phyloP scores from a whole-genome alignment of 164 flowering plant species.

The Dillenia suffruticosa region DNA sequence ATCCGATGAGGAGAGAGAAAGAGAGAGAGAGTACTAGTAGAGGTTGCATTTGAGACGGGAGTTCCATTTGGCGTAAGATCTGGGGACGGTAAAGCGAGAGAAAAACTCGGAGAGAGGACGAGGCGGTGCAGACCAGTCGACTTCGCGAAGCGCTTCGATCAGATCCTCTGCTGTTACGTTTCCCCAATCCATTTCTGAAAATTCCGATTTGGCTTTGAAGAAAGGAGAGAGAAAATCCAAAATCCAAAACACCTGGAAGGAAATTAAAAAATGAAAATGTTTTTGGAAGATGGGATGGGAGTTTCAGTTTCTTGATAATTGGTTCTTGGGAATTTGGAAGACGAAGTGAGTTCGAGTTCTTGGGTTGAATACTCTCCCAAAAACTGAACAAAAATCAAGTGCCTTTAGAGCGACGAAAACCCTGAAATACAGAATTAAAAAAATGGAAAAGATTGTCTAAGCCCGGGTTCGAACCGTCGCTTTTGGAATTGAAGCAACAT shows the following conservation, averaged over 20 bases:
- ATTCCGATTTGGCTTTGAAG: neutral
- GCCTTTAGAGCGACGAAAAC: too few relatives aligned
- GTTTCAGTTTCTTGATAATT: too few relatives aligned
- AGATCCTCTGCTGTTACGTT: conserved; percentile 75
- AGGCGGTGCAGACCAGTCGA: conserved; percentile 93
- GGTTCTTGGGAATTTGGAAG: too few relatives aligned
- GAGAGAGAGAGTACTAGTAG: conserved; percentile 44
- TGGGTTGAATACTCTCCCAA: too few relatives aligned
- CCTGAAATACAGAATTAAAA: neutral
- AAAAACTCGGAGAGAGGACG: conserved; percentile 83
- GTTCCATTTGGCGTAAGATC: conserved; percentile 62
- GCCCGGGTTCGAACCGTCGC: conserved; percentile 36
- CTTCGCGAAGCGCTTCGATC: conserved; percentile 84
- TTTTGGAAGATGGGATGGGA: neutral
- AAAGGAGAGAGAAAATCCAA: neutral
- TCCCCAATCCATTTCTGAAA: conserved; percentile 56
- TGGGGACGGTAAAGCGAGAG: conserved; percentile 74
- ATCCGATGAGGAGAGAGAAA: neutral
- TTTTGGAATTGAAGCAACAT: too few relatives aligned
- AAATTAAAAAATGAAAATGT: neutral
- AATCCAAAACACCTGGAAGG: conserved; percentile 8
- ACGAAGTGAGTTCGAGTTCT: too few relatives aligned
- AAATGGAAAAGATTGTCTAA: conserved; percentile 17
- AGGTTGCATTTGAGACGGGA: conserved; percentile 80
- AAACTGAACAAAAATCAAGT: too few relatives aligned